Evolutionary conservation across 2,329 filamentous ascomycete species (phyloP).

Genomic region (Penicillium aurantiogriseum): DNA sequence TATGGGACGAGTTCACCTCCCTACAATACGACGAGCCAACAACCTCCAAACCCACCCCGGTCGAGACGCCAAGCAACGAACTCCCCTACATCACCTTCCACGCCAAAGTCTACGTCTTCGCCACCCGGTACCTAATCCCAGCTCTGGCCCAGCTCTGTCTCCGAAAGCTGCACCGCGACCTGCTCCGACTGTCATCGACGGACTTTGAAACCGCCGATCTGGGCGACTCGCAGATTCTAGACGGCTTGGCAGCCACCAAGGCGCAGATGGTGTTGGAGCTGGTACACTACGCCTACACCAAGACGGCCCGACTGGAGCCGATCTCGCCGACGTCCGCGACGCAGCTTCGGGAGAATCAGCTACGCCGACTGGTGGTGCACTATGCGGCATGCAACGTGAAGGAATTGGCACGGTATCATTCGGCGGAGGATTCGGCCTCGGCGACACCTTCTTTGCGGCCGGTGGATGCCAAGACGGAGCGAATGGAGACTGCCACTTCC

Average conservation of each 20-base stretch:
- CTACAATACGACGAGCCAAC: conserved; percentile 35
- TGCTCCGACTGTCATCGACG: conserved; percentile 33
- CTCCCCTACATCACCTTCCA: conserved; percentile 44
- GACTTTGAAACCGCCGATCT: conserved; percentile 15
- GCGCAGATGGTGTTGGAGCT: conserved; percentile 39
- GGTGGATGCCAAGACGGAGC: conserved; percentile 19
- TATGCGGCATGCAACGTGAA: conserved; percentile 43
- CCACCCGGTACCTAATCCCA: conserved; percentile 43
- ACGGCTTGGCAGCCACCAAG: conserved; percentile 29
- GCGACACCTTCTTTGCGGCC: conserved; percentile 22
- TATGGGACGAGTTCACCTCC: conserved; percentile 41
- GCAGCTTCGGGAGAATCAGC: conserved; percentile 40
- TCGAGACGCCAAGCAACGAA: conserved; percentile 16
- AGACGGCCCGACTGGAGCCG: conserved; percentile 41
- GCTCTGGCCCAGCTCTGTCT: conserved; percentile 42
- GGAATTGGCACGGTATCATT: conserved; percentile 37
- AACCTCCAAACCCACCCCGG: conserved; percentile 9
- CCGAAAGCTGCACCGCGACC: conserved; percentile 40
- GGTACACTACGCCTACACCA: conserved; percentile 40
- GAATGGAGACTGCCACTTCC: conserved; percentile 14
- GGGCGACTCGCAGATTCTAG: conserved; percentile 20
- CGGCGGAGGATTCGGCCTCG: conserved; percentile 26
- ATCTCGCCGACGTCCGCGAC: conserved; percentile 37
- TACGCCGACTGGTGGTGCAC: conserved; percentile 41
- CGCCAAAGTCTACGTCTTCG: conserved; percentile 46